Base-by-base conservation (phyloP, 1,139 yeast genomes). In the Lodderomyces theae region DNA sequence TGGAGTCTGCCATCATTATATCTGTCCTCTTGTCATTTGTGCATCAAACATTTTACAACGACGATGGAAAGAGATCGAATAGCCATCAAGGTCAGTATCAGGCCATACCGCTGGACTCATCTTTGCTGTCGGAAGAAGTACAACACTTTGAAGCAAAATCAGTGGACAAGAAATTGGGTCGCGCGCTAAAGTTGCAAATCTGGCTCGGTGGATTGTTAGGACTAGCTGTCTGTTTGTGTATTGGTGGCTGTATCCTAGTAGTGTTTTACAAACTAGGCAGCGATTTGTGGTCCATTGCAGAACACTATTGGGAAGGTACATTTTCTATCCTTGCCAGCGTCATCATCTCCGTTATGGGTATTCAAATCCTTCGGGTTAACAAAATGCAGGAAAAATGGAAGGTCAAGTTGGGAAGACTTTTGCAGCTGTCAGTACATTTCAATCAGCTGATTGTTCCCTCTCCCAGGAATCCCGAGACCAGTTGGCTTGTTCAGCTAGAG, bases 321-420 rank as follows among this genome's bases (percentile, higher is more conserved):
- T 71, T 71, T 42, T 69, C 75, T 2, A 67, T 71, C 3, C 34
- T 69, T 17, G 75, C 77, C 30, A 66, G 74, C 48, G 47, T 69
- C 5, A 69, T 71, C 35, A 71, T 71, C 15, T 68, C 76, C 1
- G 58, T 66, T 5, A 71, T 71, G 77, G 77, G 76, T 1, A 51
- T 69, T 16, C 69, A 70, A 42, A 66, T 71, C 11, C 56, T 71
- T 25, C 54, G 76, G 28, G 72, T 71, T 18, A 67, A 60, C 43
- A 64, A 59, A 39, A 79, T 88, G 88, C 87, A 86, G 64, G 80
- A 79, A 46, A 88, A 88, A 63, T 89, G 97, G 97, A 79, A 85
- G 54, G 64, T 77, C 42, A 86, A 86, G 61, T 73, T 86, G 25
- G 52, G 60, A 2, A 29, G 41, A 10, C 46, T 61, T 8, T 48